Conservation (phyloP, 1,284 basidiomycete genomes). For the Marasmius tenuissimus region DNA sequence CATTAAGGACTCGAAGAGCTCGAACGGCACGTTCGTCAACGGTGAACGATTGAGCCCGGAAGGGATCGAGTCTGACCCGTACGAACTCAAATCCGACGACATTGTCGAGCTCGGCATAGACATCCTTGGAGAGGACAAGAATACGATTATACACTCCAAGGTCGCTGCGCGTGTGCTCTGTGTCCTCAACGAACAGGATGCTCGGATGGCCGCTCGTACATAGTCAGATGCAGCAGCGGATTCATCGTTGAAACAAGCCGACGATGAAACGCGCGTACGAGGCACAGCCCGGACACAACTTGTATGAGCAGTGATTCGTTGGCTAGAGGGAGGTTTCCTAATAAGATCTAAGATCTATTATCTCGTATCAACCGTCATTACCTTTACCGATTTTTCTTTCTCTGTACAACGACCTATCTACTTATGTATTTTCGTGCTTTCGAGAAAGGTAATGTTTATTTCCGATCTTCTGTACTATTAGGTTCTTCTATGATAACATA, state of each 20-base stretch:
- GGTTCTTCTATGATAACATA: conserved; percentile 42
- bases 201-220: conserved; percentile 63
- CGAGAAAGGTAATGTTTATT: conserved; percentile 12
- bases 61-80: conserved; percentile 90
- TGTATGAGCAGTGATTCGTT: too few relatives aligned
- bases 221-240: conserved; percentile 42
- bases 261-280: too few relatives aligned
- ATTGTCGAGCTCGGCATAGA: conserved; percentile 97
- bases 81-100: conserved; percentile 93
- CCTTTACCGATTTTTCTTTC: too few relatives aligned
- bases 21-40: conserved; percentile 98
- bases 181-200: conserved; percentile 86
- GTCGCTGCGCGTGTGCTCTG: conserved; percentile 94
- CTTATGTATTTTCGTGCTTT: too few relatives aligned
- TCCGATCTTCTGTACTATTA: conserved; percentile 19
- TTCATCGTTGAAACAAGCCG: neutral
- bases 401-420: too few relatives aligned
- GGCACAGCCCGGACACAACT: too few relatives aligned
- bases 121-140: conserved; percentile 98
- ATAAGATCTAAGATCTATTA: too few relatives aligned
- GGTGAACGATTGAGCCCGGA: conserved; percentile 90
- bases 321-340: too few relatives aligned
- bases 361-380: too few relatives aligned
- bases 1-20: conserved; percentile 98
- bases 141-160: conserved; percentile 97